Evolutionary conservation across 306 rosid genomes (phyloP), one percentile per base, ranked within the genome.

Genomic region (Sicyos baderoa): DNA sequence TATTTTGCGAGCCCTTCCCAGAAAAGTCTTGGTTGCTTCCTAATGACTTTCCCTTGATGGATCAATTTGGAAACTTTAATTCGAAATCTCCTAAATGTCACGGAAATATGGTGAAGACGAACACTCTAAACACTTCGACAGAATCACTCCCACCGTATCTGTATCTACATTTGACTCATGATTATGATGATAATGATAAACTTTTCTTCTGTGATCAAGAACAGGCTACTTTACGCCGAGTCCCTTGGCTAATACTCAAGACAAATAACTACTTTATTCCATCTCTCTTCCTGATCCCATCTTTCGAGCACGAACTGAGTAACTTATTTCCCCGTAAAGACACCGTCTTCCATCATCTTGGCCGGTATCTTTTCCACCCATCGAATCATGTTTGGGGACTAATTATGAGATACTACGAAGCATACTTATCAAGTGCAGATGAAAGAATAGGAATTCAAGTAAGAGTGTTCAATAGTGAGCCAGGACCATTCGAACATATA

Each of bases 121-220:
- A 78, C 12, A 54, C 74, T 1, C 12, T 51, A 12, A 3, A 56
- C 19, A 78, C 45, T 40, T 72, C 79, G 2, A 68, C 73, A 7
- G 51, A 67, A 35, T 42, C 67, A 18, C 16, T 70, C 35, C 80
- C 88, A 3, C 64, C 84, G 55, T 81, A 51, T 68, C 74, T 86
- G 32, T 86, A 88, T 75, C 84, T 88, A 47, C 91, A 88, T 79
- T 76, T 88, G 48, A 83, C 8, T 64, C 95, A 88, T 76, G 88
- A 88, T 72, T 88, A 86, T 71, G 88, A 84, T 56, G 83, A 86
- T 13, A 85, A 84, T 9, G 95, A 88, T 76, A 88, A 86, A 78
- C 88, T 84, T 32, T 88, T 88, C 83, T 88, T 88, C 79, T 88
- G 95, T 40, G 91, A 86, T 71, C 83, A 86, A 64, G 85, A 86